These are phyloP conservation scores for Linum trigynum DNA, from an alignment of 345 rosid genomes.

Conservation along the genomic window DNA sequence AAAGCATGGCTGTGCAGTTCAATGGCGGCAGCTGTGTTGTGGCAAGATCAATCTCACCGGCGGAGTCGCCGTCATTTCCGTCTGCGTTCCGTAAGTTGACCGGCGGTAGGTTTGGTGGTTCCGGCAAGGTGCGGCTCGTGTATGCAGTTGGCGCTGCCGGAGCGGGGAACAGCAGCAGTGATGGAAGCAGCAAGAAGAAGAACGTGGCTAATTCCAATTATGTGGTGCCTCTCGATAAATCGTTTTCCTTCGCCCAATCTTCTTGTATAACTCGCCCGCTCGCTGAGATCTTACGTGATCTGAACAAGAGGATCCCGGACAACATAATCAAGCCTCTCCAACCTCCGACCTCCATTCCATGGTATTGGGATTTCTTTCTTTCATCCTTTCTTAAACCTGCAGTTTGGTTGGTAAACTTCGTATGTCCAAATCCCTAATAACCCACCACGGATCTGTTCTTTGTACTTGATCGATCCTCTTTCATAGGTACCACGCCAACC, in stretches of 20 bases:
- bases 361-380: constrained; percentile 28
- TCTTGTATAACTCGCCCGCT: constrained; percentile 89
- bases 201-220: constrained; percentile 78
- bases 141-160: constrained; percentile 17
- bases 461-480: constrained; percentile 1
- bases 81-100: not conserved
- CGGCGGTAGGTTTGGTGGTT: not conserved
- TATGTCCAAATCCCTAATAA: not conserved
- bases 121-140: constrained; percentile 1
- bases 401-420: no score
- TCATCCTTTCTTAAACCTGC: not conserved
- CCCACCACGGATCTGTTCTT: not conserved
- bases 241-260: constrained; percentile 43
- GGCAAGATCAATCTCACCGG: not conserved
- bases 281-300: constrained; percentile 91
- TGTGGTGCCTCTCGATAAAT: constrained; percentile 82
- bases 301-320: constrained; percentile 89
- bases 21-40: not conserved
- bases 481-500: constrained; percentile 85
- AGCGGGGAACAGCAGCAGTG: constrained; percentile 12
- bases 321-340: constrained; percentile 49
- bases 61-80: not conserved
- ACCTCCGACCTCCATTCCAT: constrained; percentile 54
- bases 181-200: constrained; percentile 32
- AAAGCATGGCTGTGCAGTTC: not conserved